phyloP scores from a whole-genome alignment of 805 yeast species.

The Kazachstania kunashirensis region DNA sequence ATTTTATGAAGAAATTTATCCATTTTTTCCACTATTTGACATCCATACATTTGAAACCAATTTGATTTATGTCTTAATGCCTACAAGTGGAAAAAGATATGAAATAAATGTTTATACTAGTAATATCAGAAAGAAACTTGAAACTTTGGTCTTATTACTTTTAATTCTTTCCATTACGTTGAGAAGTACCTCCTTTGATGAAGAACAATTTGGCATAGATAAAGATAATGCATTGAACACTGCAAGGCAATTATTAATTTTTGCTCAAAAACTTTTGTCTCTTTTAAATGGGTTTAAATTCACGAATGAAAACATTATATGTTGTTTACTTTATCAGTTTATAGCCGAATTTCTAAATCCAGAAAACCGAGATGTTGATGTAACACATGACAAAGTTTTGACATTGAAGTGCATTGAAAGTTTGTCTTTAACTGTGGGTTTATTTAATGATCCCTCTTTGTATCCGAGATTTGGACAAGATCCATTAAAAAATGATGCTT shows the following conservation, averaged over 20 bases:
- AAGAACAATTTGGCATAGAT: not conserved
- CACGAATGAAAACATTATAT: slow-evolving; percentile 11
- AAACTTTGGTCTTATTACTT: slow-evolving; percentile 7
- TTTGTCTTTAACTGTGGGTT: slow-evolving; percentile 9
- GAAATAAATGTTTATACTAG: slow-evolving; percentile 6
- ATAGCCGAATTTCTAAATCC: slow-evolving; percentile 11
- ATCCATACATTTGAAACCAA: slow-evolving; percentile 7
- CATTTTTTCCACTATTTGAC: slow-evolving; percentile 17
- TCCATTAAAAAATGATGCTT: not conserved
- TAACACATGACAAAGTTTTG: slow-evolving; percentile 6
- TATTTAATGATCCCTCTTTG: slow-evolving; percentile 9
- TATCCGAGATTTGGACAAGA: slow-evolving; percentile 6
- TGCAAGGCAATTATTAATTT: slow-evolving; percentile 7
- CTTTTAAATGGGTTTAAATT: slow-evolving; percentile 10
- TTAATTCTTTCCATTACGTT: slow-evolving; percentile 5
- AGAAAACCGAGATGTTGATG: slow-evolving; percentile 5
- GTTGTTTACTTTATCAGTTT: slow-evolving; percentile 9
- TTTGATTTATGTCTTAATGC: slow-evolving; percentile 1
- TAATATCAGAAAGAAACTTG: slow-evolving; percentile 5
- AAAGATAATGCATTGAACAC: slow-evolving; percentile 1
- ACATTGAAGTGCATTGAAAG: slow-evolving; percentile 6
- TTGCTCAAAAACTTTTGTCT: slow-evolving; percentile 9
- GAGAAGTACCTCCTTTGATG: slow-evolving; percentile 2
- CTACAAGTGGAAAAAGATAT: slow-evolving; percentile 1
- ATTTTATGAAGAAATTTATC: slow-evolving; percentile 17